Conservation (phyloP, 148 eudicot species). For the Nepenthes mirabilis region DNA sequence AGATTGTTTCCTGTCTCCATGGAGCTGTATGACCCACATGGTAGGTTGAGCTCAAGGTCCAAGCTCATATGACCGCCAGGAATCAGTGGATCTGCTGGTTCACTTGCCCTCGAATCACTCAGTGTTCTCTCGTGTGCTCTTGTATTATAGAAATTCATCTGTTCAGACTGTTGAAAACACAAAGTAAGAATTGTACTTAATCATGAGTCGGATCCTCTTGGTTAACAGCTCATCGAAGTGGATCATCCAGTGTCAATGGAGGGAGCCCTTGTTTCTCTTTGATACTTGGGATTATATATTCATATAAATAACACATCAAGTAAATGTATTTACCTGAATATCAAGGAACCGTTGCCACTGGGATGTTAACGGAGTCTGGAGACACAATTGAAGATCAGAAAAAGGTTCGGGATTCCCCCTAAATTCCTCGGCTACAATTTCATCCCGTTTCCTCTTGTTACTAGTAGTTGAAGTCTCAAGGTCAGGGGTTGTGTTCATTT, state of each 20-base stretch:
- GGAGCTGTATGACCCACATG: slow-evolving; percentile 35
- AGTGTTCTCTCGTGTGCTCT: slow-evolving; percentile 60
- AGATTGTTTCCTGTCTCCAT: not conserved
- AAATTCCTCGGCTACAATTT: slow-evolving; percentile 3
- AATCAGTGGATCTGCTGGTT: slow-evolving; percentile 27
- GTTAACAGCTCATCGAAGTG: too few species aligned
- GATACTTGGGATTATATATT: not conserved
- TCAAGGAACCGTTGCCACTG: slow-evolving; percentile 91
- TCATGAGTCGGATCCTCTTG: too few species aligned
- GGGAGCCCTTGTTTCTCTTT: not conserved
- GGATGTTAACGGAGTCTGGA: slow-evolving; percentile 49
- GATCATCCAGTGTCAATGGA: too few species aligned
- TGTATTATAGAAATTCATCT: slow-evolving; percentile 69
- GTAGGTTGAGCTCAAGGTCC: slow-evolving; percentile 79
- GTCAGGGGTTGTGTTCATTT: slow-evolving; percentile 19
- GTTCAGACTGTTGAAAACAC: slow-evolving; percentile 30
- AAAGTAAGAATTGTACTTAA: too few species aligned
- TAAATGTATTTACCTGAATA: slow-evolving; percentile 41
- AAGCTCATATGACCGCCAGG: slow-evolving; percentile 49
- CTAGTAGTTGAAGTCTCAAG: slow-evolving; percentile 14
- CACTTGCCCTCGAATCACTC: slow-evolving; percentile 48
- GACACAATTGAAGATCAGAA: slow-evolving; percentile 29
- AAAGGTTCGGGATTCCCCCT: slow-evolving; percentile 23
- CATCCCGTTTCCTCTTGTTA: slow-evolving; percentile 63
- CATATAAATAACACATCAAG: not conserved